These are phyloP conservation scores for Hyphopichia fennica DNA, from an alignment of 1,139 yeast species.

Conservation along the genomic window DNA sequence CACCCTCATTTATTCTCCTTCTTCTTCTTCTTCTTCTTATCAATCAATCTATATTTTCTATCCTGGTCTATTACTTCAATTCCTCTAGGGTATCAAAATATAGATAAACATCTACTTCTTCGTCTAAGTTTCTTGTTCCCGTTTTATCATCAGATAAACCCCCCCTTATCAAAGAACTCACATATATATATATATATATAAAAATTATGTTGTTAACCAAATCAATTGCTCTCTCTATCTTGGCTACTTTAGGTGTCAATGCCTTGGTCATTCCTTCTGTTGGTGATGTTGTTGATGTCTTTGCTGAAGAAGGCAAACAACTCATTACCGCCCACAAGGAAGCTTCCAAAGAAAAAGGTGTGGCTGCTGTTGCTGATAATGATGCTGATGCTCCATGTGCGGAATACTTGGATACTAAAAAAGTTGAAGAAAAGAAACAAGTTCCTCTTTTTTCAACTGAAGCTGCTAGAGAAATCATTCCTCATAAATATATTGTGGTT, in stretches of 20 bases:
- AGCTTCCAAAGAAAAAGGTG: slow-evolving; percentile 1
- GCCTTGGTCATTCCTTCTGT: slow-evolving; percentile 66
- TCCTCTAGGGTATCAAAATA: neutral
- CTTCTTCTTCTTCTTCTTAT: neutral
- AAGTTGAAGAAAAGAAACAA: slow-evolving; percentile 19
- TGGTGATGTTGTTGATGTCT: slow-evolving; percentile 44
- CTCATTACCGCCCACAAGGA: slow-evolving; percentile 8
- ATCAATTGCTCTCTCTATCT: slow-evolving; percentile 50
- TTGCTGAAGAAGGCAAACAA: slow-evolving; percentile 16
- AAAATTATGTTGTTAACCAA: slow-evolving; percentile 44
- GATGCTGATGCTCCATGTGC: slow-evolving; percentile 2
- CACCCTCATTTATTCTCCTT: neutral
- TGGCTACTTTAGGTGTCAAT: slow-evolving; percentile 60
- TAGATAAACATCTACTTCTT: neutral
- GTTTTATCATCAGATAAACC: too few species aligned
- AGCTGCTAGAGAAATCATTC: slow-evolving; percentile 52
- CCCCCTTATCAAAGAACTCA: too few species aligned
- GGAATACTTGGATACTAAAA: neutral
- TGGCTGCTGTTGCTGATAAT: slow-evolving; percentile 5
- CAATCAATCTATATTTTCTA: neutral
- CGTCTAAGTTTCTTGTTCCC: neutral
- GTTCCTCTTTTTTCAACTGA: slow-evolving; percentile 45
- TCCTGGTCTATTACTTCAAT: neutral
- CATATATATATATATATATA: neutral
- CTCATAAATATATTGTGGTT: slow-evolving; percentile 74